These are phyloP conservation scores for Ceratocystis variospora DNA, from an alignment of 2,329 filamentous ascomycete genomes.

Conservation along the genomic window DNA sequence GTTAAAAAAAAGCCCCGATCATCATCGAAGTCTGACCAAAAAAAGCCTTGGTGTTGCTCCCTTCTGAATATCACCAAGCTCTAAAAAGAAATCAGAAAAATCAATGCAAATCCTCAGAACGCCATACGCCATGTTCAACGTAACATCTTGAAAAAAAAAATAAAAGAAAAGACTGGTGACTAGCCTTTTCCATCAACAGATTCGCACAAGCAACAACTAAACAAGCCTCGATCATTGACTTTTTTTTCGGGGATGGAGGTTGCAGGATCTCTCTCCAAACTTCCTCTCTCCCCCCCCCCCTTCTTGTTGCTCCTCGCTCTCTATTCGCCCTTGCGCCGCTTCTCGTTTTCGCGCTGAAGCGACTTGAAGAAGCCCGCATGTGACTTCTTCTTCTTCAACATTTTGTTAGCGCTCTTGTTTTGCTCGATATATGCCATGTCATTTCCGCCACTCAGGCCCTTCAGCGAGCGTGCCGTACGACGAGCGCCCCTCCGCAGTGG, in stretches of 20 bases:
- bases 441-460: slow-evolving; percentile 77
- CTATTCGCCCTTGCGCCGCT: slow-evolving; percentile 18
- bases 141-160: background rate
- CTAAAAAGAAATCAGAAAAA: background rate
- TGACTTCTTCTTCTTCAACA: slow-evolving; percentile 30
- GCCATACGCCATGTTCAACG: background rate
- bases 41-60: background rate
- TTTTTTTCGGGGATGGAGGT: background rate
- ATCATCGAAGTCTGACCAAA: no score
- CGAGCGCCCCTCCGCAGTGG: slow-evolving; percentile 28
- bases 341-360: slow-evolving; percentile 30
- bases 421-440: slow-evolving; percentile 95
- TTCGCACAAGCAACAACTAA: background rate
- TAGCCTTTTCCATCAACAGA: no score
- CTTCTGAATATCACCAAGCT: background rate
- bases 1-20: no score
- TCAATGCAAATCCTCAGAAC: background rate
- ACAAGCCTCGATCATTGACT: background rate
- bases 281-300: background rate
- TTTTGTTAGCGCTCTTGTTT: slow-evolving; percentile 53
- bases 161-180: background rate
- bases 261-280: background rate
- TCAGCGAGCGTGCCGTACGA: slow-evolving; percentile 71
- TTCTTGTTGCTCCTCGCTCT: background rate
- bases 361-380: slow-evolving; percentile 31